Evolutionary conservation across 192 early-diverging fungal species (phyloP).

Genomic region (Coemansia sp.): DNA sequence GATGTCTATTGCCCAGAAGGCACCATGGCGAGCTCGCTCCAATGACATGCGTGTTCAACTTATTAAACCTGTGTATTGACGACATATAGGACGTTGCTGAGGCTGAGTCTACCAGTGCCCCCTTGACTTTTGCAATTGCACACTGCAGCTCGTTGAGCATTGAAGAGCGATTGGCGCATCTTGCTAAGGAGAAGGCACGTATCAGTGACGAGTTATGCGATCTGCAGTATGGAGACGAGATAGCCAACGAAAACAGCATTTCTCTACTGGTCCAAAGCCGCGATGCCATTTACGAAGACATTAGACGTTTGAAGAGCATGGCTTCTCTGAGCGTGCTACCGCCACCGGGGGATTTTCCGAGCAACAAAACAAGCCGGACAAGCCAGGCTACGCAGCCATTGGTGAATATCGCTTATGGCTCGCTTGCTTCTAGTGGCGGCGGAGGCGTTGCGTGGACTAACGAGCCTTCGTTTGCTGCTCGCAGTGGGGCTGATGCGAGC

Average conservation of each 20-base stretch:
- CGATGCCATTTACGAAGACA: constrained; percentile 38
- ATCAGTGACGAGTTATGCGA: constrained; percentile 54
- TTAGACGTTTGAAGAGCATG: constrained; percentile 14
- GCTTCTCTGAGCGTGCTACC: neutral
- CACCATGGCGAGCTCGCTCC: neutral
- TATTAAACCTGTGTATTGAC: neutral
- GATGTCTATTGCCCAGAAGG: neutral
- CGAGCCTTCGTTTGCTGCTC: neutral
- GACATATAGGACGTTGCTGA: neutral
- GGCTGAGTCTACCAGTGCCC: neutral
- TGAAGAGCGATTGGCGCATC: constrained; percentile 17
- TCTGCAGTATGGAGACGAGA: constrained; percentile 49
- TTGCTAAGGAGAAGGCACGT: constrained; percentile 44
- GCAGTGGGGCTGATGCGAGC: neutral
- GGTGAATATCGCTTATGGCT: neutral
- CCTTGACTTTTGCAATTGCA: neutral
- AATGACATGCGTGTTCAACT: neutral
- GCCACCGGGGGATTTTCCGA: neutral
- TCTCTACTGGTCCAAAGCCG: constrained; percentile 42
- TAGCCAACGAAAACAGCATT: constrained; percentile 42
- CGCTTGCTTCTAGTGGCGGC: neutral
- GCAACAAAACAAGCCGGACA: neutral
- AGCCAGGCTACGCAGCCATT: neutral
- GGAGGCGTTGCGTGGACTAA: neutral
- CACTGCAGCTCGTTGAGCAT: neutral